Evolutionary conservation across 495 filamentous ascomycete genomes (phyloP).

Genomic region (Apodospora peruviana): DNA sequence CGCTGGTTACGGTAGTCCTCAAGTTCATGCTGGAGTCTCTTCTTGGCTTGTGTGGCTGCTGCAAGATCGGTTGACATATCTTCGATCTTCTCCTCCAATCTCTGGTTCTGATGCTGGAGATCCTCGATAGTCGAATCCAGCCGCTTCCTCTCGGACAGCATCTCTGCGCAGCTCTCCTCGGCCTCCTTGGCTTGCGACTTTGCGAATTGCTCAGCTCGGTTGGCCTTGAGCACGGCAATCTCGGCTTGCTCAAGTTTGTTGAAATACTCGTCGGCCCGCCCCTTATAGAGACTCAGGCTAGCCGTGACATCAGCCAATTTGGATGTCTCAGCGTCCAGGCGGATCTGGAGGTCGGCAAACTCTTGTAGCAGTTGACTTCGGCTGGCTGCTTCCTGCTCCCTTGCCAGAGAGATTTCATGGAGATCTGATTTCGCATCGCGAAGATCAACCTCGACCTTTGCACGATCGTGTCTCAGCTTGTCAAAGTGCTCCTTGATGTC

Average conservation of each 20-base stretch:
- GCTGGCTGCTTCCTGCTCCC: slow-evolving; percentile 79
- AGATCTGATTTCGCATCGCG: slow-evolving; percentile 79
- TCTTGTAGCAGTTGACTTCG: slow-evolving; percentile 86
- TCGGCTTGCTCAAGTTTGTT: slow-evolving; percentile 96
- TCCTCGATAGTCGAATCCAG: slow-evolving; percentile 88
- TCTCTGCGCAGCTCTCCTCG: slow-evolving; percentile 82
- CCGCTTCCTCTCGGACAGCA: slow-evolving; percentile 87
- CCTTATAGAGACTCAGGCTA: slow-evolving; percentile 85
- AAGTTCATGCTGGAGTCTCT: slow-evolving; percentile 92
- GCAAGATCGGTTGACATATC: slow-evolving; percentile 88
- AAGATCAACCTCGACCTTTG: slow-evolving; percentile 79
- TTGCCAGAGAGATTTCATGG: slow-evolving; percentile 66
- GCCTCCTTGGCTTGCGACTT: slow-evolving; percentile 82
- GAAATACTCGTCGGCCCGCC: slow-evolving; percentile 93
- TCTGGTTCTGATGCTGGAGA: slow-evolving; percentile 80
- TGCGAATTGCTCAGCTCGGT: slow-evolving; percentile 87
- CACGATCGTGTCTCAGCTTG: slow-evolving; percentile 71
- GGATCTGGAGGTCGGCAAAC: slow-evolving; percentile 89
- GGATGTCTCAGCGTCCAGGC: slow-evolving; percentile 82
- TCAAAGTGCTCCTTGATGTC: slow-evolving; percentile 85
- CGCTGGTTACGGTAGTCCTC: slow-evolving; percentile 95
- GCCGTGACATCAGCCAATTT: slow-evolving; percentile 78
- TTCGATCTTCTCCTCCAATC: slow-evolving; percentile 84
- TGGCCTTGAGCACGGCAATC: slow-evolving; percentile 88
- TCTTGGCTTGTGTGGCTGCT: slow-evolving; percentile 82